Base-by-base conservation (phyloP, 257 asterid genomes). In the Lycium ferocissimum region DNA sequence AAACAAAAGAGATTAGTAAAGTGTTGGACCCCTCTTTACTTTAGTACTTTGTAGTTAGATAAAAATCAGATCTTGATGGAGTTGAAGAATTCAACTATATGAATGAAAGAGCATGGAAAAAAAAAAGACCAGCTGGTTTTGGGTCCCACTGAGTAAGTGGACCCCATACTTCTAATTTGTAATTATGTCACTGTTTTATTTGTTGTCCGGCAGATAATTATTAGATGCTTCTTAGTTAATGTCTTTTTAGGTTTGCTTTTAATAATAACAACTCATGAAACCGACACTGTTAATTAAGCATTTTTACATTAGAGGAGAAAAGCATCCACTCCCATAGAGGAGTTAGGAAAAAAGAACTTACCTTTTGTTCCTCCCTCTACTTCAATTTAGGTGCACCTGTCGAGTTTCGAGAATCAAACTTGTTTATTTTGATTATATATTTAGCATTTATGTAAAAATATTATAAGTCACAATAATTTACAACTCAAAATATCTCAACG, bases 101-200 rank as follows among this genome's bases (percentile, higher is more conserved):
- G 66, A 59, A n/a, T 63, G 62, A 43, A 40, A 58, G 84, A 47
- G 65, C 59, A 69, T 57, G 26, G 17, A 71, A 40, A 70, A 38
- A 22, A 71, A 40, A 70, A 38, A 62, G 45, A 82, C 89, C 93
- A 91, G 94, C 93, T 92, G 94, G 92, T 90, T 86, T 83, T 75
- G 81, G 81, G 20, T 7, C 81, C 81, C 43, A 75, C 70, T 81
- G 62, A 47, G 14, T 1, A 11, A 83, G 18, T 83, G 82, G 82
- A 7, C 88, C 85, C 86, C 45, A 58, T 5, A 76, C 0, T 26
- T 51, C 8, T 26, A 76, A 53, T 53, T 20, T 76, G 9, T 26
- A 14, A 26, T 51, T 51, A 51, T 76, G 8, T 76, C 7, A 51
- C 18, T 75, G 18, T 26, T 76, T 20, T 75, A 20, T 26, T 53